A percentile compares a stretch with the other conserved stretches of the same genome.
Evolutionary conservation across 352 stramenopile species (phyloP).

Genomic region (Globisporangium nodosum): DNA sequence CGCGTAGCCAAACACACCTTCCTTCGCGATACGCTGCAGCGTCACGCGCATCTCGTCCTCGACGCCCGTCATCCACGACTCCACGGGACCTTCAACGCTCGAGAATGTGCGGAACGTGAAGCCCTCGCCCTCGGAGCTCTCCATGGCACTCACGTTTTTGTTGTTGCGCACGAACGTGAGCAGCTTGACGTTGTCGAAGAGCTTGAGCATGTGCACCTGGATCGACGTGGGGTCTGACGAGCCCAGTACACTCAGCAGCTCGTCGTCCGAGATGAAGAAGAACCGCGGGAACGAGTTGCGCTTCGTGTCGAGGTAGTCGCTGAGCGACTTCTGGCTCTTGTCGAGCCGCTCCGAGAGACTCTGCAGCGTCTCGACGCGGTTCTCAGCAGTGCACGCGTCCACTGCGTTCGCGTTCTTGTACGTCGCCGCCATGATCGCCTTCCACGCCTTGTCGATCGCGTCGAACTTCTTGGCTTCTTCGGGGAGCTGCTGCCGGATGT

Average conservation of each 20-base stretch:
- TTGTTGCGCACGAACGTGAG: constrained; percentile 87
- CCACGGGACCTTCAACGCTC: constrained; percentile 87
- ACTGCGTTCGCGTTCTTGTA: constrained; percentile 91
- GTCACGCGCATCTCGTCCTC: constrained; percentile 89
- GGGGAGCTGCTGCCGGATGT: constrained; percentile 91
- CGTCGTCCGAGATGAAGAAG: constrained; percentile 94
- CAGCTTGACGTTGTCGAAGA: constrained; percentile 94
- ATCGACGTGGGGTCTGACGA: constrained; percentile 90
- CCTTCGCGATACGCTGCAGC: constrained; percentile 88
- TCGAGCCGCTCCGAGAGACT: constrained; percentile 86
- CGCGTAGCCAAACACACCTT: constrained; percentile 92
- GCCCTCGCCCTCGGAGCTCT: constrained; percentile 87
- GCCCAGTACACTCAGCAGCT: constrained; percentile 88
- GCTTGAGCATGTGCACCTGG: constrained; percentile 93
- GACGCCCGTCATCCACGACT: constrained; percentile 91
- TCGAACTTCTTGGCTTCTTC: constrained; percentile 94
- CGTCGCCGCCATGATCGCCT: constrained; percentile 88
- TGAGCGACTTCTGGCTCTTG: constrained; percentile 88
- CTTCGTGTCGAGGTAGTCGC: constrained; percentile 89
- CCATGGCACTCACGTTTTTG: constrained; percentile 88
- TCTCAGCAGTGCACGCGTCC: constrained; percentile 86
- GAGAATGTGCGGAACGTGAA: constrained; percentile 81
- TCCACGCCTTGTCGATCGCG: constrained; percentile 90
- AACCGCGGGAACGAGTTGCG: constrained; percentile 91
- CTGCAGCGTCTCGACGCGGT: constrained; percentile 84